Conservation (phyloP, 805 yeast genomes). For the Saccharomycopsis sp. region DNA sequence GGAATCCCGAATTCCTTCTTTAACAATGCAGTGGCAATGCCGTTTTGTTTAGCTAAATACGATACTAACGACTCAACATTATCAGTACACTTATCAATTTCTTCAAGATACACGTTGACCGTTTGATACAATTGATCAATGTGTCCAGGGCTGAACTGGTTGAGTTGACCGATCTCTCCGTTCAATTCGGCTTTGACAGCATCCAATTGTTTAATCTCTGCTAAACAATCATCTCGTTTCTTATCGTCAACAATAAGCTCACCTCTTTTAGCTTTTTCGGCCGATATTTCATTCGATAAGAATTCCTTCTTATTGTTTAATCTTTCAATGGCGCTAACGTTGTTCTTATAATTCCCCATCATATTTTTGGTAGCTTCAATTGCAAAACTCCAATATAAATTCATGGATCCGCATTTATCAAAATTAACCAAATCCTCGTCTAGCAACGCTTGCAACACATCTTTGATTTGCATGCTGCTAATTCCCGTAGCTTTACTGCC, state of each 20-base stretch:
- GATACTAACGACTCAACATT: conserved; percentile 36
- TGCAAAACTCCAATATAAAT: conserved; percentile 45
- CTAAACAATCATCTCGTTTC: background rate
- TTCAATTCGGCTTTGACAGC: background rate
- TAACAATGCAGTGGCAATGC: conserved; percentile 28
- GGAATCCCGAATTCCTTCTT: conserved; percentile 38
- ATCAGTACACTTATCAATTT: conserved; percentile 28
- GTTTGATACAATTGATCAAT: no score
- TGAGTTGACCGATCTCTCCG: background rate
- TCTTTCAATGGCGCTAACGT: conserved; percentile 8
- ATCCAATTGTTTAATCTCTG: background rate
- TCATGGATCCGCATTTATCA: conserved; percentile 50
- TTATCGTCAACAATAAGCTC: background rate
- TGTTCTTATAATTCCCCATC: conserved; percentile 10
- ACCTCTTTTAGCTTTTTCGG: background rate
- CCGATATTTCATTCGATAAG: background rate
- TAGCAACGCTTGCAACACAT: conserved; percentile 37
- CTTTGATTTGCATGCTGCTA: conserved; percentile 49
- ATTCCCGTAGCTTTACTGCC: conserved; percentile 43
- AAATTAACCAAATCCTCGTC: conserved; percentile 44
- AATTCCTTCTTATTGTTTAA: background rate
- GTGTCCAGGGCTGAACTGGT: no score
- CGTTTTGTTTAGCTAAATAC: conserved; percentile 30
- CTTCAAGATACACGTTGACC: no score
- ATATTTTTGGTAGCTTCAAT: conserved; percentile 24